Conservation (phyloP, 1,139 yeast species). For the Suhomyces choctaworum region DNA sequence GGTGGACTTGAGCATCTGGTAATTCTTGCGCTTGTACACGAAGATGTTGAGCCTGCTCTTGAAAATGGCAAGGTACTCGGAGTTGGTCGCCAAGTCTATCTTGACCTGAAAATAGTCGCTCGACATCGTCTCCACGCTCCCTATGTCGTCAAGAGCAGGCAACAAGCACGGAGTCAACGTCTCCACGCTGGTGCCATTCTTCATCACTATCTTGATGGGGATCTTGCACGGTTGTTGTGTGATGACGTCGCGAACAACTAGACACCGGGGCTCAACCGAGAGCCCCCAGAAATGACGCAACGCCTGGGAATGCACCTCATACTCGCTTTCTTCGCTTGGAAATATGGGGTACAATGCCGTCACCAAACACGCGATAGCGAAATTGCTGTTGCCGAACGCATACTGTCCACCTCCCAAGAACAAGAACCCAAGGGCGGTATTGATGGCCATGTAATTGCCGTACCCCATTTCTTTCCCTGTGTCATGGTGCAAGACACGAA, state of each 20-base stretch:
- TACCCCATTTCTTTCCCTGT: constrained; percentile 51
- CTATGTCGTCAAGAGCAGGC: constrained; percentile 57
- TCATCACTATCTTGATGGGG: constrained; percentile 47
- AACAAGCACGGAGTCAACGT: constrained; percentile 64
- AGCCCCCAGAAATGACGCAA: constrained; percentile 90
- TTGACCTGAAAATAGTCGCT: constrained; percentile 46
- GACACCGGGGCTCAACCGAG: constrained; percentile 78
- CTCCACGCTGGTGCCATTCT: constrained; percentile 26
- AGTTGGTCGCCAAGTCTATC: constrained; percentile 40
- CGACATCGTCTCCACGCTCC: constrained; percentile 42
- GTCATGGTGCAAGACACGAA: constrained; percentile 66
- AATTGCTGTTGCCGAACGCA: constrained; percentile 64
- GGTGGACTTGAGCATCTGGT: constrained; percentile 40
- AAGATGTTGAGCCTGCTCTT: constrained; percentile 47
- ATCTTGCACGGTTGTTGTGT: constrained; percentile 55
- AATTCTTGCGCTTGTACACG: constrained; percentile 49
- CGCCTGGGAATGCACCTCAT: constrained; percentile 76
- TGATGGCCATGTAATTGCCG: constrained; percentile 78
- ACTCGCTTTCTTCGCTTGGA: constrained; percentile 48
- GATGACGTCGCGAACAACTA: constrained; percentile 69
- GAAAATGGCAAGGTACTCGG: constrained; percentile 44
- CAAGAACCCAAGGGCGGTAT: constrained; percentile 81
- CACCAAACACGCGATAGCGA: constrained; percentile 72
- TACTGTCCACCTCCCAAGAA: constrained; percentile 93
- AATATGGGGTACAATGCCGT: constrained; percentile 76